phyloP scores from a whole-genome alignment of 2,329 filamentous ascomycete species.

The Aspergillus sp. region DNA sequence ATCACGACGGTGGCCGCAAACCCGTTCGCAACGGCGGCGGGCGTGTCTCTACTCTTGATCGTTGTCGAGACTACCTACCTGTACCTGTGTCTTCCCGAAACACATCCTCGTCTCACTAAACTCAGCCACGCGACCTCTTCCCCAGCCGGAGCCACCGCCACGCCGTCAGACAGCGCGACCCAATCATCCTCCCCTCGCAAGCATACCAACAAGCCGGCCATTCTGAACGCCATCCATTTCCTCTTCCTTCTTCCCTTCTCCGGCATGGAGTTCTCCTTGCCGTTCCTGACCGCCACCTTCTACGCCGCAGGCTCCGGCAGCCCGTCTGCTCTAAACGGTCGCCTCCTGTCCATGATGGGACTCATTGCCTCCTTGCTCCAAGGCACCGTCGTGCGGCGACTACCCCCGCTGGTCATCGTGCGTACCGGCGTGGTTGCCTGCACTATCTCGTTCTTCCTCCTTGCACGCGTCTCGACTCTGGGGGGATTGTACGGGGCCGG shows the following conservation, averaged over 20 bases:
- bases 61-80: slow-evolving; percentile 85
- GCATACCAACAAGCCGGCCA: slow-evolving; percentile 76
- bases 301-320: slow-evolving; percentile 65
- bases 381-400: slow-evolving; percentile 81
- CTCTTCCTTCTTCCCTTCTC: slow-evolving; percentile 95
- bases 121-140: slow-evolving; percentile 20
- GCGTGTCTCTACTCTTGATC: slow-evolving; percentile 81
- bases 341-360: slow-evolving; percentile 85
- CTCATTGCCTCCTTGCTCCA: slow-evolving; percentile 90
- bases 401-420: slow-evolving; percentile 77
- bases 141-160: slow-evolving; percentile 15
- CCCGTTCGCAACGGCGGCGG: slow-evolving; percentile 89
- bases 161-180: background rate
- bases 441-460: slow-evolving; percentile 74
- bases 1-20: slow-evolving; percentile 79
- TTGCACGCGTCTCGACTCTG: slow-evolving; percentile 68
- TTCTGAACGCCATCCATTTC: slow-evolving; percentile 85
- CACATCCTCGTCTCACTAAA: slow-evolving; percentile 61
- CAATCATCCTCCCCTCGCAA: slow-evolving; percentile 24
- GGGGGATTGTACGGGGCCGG: slow-evolving; percentile 76
- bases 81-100: slow-evolving; percentile 83
- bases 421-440: slow-evolving; percentile 76
- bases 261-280: slow-evolving; percentile 95
- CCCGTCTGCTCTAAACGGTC: slow-evolving; percentile 72
- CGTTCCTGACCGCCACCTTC: slow-evolving; percentile 95